Conservation (phyloP, 176 grass and related monocot species). For the Oryza officinalis region DNA sequence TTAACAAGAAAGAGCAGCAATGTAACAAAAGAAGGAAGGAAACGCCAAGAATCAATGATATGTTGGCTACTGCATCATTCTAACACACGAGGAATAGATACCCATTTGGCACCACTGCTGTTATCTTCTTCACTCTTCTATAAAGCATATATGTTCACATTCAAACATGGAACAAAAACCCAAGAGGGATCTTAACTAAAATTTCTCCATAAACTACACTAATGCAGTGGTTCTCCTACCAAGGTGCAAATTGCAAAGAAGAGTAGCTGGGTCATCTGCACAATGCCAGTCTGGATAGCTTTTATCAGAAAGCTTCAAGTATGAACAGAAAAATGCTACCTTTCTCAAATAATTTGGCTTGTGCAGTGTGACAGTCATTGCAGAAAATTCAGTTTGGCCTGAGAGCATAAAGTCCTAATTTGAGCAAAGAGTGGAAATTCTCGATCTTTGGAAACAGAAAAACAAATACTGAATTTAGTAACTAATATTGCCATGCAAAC, state of each 20-base stretch:
- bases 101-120: background rate
- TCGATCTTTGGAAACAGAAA: background rate
- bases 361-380: background rate
- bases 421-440: background rate
- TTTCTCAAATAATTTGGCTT: background rate
- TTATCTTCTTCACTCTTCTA: background rate
- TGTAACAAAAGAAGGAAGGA: background rate
- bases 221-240: background rate
- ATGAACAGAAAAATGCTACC: background rate
- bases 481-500: background rate
- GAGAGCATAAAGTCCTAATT: background rate
- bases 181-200: background rate
- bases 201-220: background rate
- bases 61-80: background rate
- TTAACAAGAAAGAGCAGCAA: background rate
- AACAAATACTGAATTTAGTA: background rate
- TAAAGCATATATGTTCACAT: background rate
- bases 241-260: background rate
- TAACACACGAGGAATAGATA: background rate
- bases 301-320: background rate
- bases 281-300: background rate
- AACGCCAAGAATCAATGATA: background rate
- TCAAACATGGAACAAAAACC: background rate
- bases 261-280: background rate
- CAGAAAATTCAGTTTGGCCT: background rate